phyloP scores from a whole-genome alignment of 768 basidiomycete genomes.

The Myochromella boudieri region DNA sequence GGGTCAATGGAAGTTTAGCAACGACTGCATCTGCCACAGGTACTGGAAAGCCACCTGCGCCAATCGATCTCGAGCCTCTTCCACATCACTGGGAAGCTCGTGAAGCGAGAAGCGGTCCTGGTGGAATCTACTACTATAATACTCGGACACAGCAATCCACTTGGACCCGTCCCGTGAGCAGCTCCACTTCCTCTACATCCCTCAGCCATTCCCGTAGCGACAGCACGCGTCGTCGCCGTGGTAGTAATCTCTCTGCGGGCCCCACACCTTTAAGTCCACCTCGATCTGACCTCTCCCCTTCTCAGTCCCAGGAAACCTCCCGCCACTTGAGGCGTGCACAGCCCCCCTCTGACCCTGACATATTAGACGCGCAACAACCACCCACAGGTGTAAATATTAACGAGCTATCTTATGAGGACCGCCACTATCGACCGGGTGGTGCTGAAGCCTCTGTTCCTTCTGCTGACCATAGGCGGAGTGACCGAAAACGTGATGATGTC shows the following conservation, averaged over 20 bases:
- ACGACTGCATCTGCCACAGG: constrained; percentile 25
- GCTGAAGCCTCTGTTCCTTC: constrained; percentile 16
- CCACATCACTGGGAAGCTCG: constrained; percentile 65
- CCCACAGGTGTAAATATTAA: constrained; percentile 19
- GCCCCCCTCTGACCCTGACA: constrained; percentile 18
- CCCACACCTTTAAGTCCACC: constrained; percentile 21
- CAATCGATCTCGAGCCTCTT: constrained; percentile 30
- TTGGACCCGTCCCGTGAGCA: constrained; percentile 53
- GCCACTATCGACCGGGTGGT: constrained; percentile 61
- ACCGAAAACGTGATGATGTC: constrained; percentile 13
- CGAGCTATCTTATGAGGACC: constrained; percentile 55
- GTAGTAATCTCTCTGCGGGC: constrained; percentile 24
- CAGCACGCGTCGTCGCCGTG: constrained; percentile 24
- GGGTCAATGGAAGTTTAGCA: constrained; percentile 24
- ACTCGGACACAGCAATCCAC: constrained; percentile 52
- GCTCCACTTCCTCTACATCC: constrained; percentile 23
- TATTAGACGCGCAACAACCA: constrained; percentile 14
- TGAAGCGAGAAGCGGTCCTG: constrained; percentile 45
- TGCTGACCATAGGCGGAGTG: constrained; percentile 25
- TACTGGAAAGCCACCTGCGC: constrained; percentile 19
- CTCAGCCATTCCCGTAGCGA: constrained; percentile 21
- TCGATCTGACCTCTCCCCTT: constrained; percentile 30
- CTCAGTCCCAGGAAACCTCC: constrained; percentile 25
- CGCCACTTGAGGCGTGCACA: constrained; percentile 19
- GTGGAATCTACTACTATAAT: constrained; percentile 59